Evolutionary conservation across 192 early-diverging fungal species (phyloP).

Genomic region (Backusella australiensis): DNA sequence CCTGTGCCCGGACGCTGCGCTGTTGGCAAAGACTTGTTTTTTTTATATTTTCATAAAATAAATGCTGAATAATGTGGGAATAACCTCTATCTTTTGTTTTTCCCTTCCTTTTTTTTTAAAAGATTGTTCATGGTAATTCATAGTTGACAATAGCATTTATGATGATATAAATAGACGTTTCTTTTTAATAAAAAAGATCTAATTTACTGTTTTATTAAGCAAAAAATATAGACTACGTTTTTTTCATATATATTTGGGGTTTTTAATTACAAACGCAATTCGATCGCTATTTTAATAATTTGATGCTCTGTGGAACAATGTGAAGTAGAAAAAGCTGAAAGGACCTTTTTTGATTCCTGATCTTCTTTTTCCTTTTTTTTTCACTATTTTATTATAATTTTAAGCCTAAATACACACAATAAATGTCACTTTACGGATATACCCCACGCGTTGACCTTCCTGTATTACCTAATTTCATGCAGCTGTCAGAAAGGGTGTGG

Average conservation of each 20-base stretch:
- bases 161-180: background rate
- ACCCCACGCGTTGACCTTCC: conserved; percentile 35
- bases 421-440: background rate
- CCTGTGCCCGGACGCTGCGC: too few relatives aligned
- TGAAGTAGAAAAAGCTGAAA: background rate
- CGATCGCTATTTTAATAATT: background rate
- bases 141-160: background rate
- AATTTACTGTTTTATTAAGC: conserved; percentile 29
- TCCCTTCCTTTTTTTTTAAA: background rate
- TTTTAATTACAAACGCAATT: background rate
- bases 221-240: too few relatives aligned
- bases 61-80: conserved; percentile 2
- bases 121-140: background rate
- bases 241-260: background rate
- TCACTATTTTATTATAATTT: background rate
- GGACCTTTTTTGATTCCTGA: background rate
- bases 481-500: conserved; percentile 57
- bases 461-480: conserved; percentile 47
- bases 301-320: background rate
- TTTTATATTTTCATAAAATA: background rate
- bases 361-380: background rate
- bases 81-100: background rate
- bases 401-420: background rate
- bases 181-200: background rate
- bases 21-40: too few relatives aligned